Evolutionary conservation across 495 filamentous ascomycete genomes (phyloP).

Genomic region (Zalerion maritima): DNA sequence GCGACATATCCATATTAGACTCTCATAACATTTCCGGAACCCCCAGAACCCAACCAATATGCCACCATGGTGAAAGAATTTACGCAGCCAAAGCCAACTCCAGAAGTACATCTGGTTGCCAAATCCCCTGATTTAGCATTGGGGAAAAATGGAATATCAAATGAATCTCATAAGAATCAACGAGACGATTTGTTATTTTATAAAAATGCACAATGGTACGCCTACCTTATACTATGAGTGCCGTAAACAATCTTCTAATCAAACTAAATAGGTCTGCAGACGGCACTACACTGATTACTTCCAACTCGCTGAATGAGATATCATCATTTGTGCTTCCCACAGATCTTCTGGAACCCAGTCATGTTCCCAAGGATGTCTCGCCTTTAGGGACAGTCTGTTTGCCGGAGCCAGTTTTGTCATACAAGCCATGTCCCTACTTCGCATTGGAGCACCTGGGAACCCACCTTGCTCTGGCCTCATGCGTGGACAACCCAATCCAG

Average conservation of each 20-base stretch:
- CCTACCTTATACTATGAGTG: too few relatives aligned
- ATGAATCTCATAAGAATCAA: too few relatives aligned
- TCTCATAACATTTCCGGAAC: too few relatives aligned
- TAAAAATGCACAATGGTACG: slow-evolving; percentile 46
- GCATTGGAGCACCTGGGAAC: slow-evolving; percentile 48
- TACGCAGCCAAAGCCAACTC: too few relatives aligned
- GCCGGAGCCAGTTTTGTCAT: slow-evolving; percentile 56
- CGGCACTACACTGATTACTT: slow-evolving; percentile 68
- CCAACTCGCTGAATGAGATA: slow-evolving; percentile 50
- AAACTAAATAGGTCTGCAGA: slow-evolving; percentile 77
- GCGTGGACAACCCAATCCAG: slow-evolving; percentile 60
- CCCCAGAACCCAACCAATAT: too few relatives aligned
- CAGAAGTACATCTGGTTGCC: too few relatives aligned
- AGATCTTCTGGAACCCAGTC: slow-evolving; percentile 46
- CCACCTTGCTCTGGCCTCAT: slow-evolving; percentile 51
- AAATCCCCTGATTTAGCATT: too few relatives aligned
- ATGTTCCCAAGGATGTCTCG: slow-evolving; percentile 32
- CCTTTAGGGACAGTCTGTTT: slow-evolving; percentile 47
- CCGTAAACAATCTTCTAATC: too few relatives aligned
- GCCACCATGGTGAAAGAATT: too few relatives aligned
- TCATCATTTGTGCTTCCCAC: slow-evolving; percentile 58
- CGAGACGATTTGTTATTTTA: slow-evolving; percentile 32
- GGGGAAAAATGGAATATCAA: too few relatives aligned
- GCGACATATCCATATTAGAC: too few relatives aligned
- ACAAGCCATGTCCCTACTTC: slow-evolving; percentile 61